phyloP scores from a whole-genome alignment of 129 eudicot species.

The Flaveria ramosissima region DNA sequence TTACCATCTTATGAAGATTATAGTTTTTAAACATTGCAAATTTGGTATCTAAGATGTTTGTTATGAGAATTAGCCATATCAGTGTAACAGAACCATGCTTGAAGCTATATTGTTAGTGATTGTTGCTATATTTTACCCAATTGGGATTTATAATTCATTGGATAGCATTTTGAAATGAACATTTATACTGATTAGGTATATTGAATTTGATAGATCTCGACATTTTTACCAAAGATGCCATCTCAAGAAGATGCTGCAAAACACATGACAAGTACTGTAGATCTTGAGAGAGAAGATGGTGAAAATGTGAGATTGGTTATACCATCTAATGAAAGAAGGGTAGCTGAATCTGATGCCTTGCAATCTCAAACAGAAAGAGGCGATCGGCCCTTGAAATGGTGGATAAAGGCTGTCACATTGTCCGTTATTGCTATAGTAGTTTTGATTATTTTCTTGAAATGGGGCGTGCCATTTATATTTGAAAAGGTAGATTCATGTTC shows the following conservation, averaged over 20 bases:
- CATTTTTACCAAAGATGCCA: slow-evolving; percentile 46
- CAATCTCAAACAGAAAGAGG: slow-evolving; percentile 49
- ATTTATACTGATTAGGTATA: slow-evolving; percentile 22
- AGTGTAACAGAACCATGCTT: too few relatives aligned
- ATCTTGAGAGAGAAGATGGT: slow-evolving; percentile 50
- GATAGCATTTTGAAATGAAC: background rate
- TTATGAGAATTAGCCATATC: background rate
- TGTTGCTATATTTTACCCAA: background rate
- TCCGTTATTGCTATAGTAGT: slow-evolving; percentile 40
- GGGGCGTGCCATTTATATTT: slow-evolving; percentile 90
- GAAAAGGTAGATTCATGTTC: slow-evolving; percentile 61
- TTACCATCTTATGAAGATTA: slow-evolving; percentile 3
- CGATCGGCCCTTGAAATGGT: slow-evolving; percentile 50
- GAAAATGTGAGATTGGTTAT: slow-evolving; percentile 79
- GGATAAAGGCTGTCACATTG: slow-evolving; percentile 63
- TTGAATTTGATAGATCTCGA: slow-evolving; percentile 37
- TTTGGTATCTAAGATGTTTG: slow-evolving; percentile 3
- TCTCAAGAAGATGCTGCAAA: slow-evolving; percentile 42
- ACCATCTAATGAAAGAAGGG: slow-evolving; percentile 49
- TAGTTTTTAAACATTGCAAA: background rate
- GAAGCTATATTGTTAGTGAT: background rate
- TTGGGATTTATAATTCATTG: background rate
- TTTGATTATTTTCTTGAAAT: slow-evolving; percentile 56
- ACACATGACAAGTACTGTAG: slow-evolving; percentile 28
- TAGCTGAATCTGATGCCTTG: slow-evolving; percentile 43